Percentiles rank a stretch among this genome's conserved stretches.
Evolutionary conservation across 2,329 filamentous ascomycete species (phyloP).

Genomic region (Chrysosporium keratinophilum): DNA sequence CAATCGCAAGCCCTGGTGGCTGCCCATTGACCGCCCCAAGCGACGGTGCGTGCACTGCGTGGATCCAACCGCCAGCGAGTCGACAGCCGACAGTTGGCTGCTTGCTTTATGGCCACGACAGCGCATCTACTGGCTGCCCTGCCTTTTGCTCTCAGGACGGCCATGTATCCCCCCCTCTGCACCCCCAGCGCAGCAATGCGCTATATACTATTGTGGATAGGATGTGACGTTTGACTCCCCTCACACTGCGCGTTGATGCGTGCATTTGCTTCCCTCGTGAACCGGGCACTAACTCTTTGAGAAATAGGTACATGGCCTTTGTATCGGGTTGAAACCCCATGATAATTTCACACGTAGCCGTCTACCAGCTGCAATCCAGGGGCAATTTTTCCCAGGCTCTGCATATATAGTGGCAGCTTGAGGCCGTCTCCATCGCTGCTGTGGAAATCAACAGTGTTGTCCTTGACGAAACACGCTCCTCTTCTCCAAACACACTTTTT

Average conservation of each 20-base stretch:
- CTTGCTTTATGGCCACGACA: conserved; percentile 15
- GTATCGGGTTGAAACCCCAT: conserved; percentile 7
- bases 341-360: conserved; percentile 10
- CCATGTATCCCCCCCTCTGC: conserved; percentile 4
- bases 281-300: background rate
- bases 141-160: background rate
- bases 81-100: conserved; percentile 9
- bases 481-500: background rate
- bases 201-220: conserved; percentile 11
- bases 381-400: background rate
- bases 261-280: background rate
- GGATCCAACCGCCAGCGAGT: conserved; percentile 8
- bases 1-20: background rate
- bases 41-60: conserved; percentile 8
- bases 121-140: conserved; percentile 15
- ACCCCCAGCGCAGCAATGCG: background rate
- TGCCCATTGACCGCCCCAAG: conserved; percentile 10
- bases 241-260: background rate
- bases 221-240: conserved; percentile 10
- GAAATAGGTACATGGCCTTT: background rate
- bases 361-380: background rate
- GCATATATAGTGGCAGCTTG: conserved; percentile 5
- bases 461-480: background rate
- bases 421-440: background rate
- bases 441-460: background rate